phyloP scores from a whole-genome alignment of 2,329 filamentous ascomycete species.

The Colletotrichum lini region DNA sequence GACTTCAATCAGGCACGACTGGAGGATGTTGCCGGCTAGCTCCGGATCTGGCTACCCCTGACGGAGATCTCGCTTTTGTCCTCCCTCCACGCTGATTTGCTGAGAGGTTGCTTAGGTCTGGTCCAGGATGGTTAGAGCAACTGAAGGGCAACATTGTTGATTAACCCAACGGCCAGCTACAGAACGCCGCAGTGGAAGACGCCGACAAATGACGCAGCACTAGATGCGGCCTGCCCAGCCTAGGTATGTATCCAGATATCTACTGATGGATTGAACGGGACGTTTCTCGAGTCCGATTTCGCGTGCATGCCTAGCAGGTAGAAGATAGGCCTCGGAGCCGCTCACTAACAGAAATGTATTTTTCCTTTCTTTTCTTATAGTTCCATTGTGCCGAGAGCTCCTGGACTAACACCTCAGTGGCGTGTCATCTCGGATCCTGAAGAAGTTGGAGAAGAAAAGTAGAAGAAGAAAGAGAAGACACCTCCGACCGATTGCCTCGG shows the following conservation, averaged over 20 bases:
- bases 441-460: no score
- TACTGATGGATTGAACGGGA: not conserved
- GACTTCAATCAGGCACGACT: not conserved
- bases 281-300: not conserved
- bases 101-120: not conserved
- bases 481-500: no score
- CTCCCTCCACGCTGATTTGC: not conserved
- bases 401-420: not conserved
- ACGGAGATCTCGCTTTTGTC: conserved; percentile 11
- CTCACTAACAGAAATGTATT: not conserved
- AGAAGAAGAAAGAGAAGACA: not conserved
- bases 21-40: not conserved
- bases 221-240: not conserved
- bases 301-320: not conserved
- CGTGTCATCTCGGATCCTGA: not conserved
- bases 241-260: no score
- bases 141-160: not conserved
- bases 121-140: not conserved
- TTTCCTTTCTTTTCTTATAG: not conserved
- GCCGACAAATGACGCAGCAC: not conserved
- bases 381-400: not conserved
- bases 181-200: not conserved
- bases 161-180: not conserved
- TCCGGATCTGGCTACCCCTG: not conserved
- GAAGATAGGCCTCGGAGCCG: not conserved